These are phyloP conservation scores for Fusarium concolor DNA, from an alignment of 2,329 filamentous ascomycete species.

Conservation along the genomic window DNA sequence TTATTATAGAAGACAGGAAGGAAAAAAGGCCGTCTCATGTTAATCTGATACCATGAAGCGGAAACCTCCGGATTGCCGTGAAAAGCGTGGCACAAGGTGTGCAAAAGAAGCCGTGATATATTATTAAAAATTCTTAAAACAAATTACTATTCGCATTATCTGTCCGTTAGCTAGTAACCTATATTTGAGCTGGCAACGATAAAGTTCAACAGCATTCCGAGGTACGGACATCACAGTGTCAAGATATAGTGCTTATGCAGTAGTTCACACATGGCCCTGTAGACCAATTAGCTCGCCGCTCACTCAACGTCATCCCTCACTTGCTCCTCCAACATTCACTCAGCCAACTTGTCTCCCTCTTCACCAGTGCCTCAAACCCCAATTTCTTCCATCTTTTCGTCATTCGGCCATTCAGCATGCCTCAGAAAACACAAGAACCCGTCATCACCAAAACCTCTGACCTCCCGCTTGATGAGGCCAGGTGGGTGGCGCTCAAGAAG, in stretches of 20 bases:
- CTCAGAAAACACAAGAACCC: conserved; percentile 40
- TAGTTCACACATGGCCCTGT: neutral
- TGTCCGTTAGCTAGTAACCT: too few species aligned
- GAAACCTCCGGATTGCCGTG: too few species aligned
- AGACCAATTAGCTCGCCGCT: conserved; percentile 1
- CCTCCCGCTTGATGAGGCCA: conserved; percentile 39
- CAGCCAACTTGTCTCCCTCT: neutral
- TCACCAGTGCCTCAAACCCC: neutral
- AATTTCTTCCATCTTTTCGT: neutral
- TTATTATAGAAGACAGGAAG: too few species aligned
- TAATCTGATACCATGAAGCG: too few species aligned
- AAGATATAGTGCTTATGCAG: neutral
- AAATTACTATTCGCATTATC: too few species aligned
- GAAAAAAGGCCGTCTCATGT: too few species aligned
- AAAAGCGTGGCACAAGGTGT: too few species aligned
- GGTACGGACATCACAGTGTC: too few species aligned
- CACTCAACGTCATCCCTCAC: neutral
- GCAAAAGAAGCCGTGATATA: too few species aligned
- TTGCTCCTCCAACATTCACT: neutral
- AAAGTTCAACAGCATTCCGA: neutral
- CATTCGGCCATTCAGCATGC: conserved; percentile 15
- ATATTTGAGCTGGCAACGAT: too few species aligned
- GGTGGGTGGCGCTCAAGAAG: conserved; percentile 44
- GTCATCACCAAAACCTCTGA: conserved; percentile 42
- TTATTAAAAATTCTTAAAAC: too few species aligned